These are phyloP conservation scores for Rubia peregrina DNA, from an alignment of 305 asterid genomes.

Conservation along the genomic window DNA sequence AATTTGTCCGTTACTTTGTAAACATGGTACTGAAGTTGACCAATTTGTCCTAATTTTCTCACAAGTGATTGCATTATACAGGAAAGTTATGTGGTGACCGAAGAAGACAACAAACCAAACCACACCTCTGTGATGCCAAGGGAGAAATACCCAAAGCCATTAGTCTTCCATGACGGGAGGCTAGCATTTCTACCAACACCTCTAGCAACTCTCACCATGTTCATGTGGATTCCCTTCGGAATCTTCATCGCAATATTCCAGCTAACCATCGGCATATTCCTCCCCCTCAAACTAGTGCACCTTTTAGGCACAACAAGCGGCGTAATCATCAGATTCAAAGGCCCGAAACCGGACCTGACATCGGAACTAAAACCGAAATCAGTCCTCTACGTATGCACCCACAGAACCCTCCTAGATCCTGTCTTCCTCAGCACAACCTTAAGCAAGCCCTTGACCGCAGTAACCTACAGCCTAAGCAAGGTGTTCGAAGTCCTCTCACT, in stretches of 20 bases:
- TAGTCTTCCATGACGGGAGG: conserved; percentile 83
- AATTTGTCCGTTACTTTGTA: no score
- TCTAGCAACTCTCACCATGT: conserved; percentile 54
- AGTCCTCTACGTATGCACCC: conserved; percentile 75
- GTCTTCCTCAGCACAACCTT: conserved; percentile 55
- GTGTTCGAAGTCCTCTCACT: conserved; percentile 76
- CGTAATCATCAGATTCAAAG: conserved; percentile 33
- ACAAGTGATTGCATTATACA: conserved; percentile 14
- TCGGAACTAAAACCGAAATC: conserved; percentile 25
- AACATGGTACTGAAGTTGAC: no score
- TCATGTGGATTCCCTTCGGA: conserved; percentile 75
- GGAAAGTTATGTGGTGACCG: conserved; percentile 60
- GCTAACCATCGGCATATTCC: conserved; percentile 37
- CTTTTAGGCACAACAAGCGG: conserved; percentile 46
- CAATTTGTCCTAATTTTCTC: no score
- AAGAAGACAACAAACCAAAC: conserved; percentile 28
- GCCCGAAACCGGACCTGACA: conserved; percentile 18
- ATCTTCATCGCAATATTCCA: conserved; percentile 47
- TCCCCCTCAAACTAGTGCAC: conserved; percentile 46
- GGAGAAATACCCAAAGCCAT: conserved; percentile 68
- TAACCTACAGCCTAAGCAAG: conserved; percentile 78
- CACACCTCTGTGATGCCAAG: conserved; percentile 40
- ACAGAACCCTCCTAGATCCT: conserved; percentile 77
- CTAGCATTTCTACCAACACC: conserved; percentile 89
- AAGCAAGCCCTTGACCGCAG: conserved; percentile 55